These are phyloP conservation scores for Arabidopsis suecica DNA, from an alignment of 345 rosid species.

Conservation along the genomic window DNA sequence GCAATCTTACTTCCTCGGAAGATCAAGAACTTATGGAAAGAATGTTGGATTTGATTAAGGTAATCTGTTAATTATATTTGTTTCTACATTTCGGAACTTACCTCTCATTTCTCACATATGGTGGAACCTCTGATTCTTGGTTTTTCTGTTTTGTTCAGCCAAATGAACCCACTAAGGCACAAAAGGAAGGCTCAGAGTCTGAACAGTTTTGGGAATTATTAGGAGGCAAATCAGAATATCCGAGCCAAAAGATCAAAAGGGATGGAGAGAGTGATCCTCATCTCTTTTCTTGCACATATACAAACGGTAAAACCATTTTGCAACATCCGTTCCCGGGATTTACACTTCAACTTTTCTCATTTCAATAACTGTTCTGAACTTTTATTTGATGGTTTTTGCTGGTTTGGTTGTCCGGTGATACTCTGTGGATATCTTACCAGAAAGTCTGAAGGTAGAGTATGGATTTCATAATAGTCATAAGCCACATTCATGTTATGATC, in stretches of 20 bases:
- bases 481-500: conserved; percentile 22
- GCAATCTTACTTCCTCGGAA: conserved; percentile 75
- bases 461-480: not conserved
- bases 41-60: conserved; percentile 97
- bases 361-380: not conserved
- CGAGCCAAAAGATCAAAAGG: conserved; percentile 71
- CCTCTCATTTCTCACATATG: conserved; percentile 22
- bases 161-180: conserved; percentile 74
- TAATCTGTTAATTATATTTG: conserved; percentile 30
- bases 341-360: conserved; percentile 12
- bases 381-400: not conserved
- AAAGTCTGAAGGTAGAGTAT: conserved; percentile 68
- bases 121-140: conserved; percentile 29
- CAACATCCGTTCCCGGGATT: not conserved
- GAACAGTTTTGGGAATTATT: conserved; percentile 92
- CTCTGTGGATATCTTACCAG: conserved; percentile 51
- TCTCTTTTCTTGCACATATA: conserved; percentile 81
- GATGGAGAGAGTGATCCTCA: conserved; percentile 92
- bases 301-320: conserved; percentile 41
- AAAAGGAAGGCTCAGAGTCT: conserved; percentile 93
- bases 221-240: conserved; percentile 86
- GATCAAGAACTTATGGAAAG: conserved; percentile 91
- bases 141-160: conserved; percentile 62
- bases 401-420: conserved; percentile 28
- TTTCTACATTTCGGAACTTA: conserved; percentile 9